phyloP scores from a whole-genome alignment of 306 rosid species.

The Echinosophora koreensis region DNA sequence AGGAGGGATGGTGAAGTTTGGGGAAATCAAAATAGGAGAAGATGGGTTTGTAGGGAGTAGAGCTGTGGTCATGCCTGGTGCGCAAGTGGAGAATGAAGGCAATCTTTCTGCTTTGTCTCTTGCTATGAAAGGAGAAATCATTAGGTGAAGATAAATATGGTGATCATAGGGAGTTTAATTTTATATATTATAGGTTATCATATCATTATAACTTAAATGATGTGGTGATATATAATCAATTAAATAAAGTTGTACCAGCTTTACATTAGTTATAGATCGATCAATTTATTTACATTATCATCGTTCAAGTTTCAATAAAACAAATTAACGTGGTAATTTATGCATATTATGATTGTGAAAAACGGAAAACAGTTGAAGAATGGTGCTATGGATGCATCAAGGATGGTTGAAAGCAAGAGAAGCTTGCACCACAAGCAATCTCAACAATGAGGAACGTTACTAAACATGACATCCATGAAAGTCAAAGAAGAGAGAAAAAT shows the following conservation, averaged over 20 bases:
- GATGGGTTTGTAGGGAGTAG: slow-evolving; percentile 85
- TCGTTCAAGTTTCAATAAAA: slow-evolving; percentile 6
- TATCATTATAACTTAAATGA: slow-evolving; percentile 1
- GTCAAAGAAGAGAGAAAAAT: no score
- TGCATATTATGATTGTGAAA: no score
- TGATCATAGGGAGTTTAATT: not conserved
- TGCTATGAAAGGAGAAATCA: slow-evolving; percentile 86
- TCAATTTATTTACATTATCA: not conserved
- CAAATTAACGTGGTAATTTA: not conserved
- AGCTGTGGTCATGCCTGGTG: slow-evolving; percentile 89
- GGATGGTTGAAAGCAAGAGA: no score
- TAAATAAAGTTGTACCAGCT: not conserved
- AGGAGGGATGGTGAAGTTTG: slow-evolving; percentile 82
- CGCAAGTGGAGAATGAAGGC: slow-evolving; percentile 68
- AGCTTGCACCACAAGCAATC: no score
- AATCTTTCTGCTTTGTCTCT: slow-evolving; percentile 68
- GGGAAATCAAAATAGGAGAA: slow-evolving; percentile 77
- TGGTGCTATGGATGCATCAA: no score
- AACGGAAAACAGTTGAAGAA: no score
- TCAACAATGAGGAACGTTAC: no score
- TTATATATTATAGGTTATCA: not conserved
- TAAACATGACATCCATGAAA: no score
- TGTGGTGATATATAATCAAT: not conserved
- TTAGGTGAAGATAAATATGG: slow-evolving; percentile 55
- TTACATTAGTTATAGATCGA: not conserved